Base-by-base conservation (phyloP, 306 rosid species). In the Begonia loranthoides region DNA sequence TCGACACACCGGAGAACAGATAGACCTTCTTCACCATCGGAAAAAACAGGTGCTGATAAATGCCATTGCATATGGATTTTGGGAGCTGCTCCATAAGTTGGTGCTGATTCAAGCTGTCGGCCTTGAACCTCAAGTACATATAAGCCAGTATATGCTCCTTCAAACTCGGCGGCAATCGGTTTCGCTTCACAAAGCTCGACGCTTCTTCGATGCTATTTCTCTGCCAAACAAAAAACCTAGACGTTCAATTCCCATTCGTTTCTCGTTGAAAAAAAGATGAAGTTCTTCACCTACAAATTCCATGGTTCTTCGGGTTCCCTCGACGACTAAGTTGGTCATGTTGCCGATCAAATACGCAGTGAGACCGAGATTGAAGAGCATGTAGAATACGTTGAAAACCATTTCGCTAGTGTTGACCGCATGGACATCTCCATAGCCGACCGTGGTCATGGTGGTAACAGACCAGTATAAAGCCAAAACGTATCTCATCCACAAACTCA, bases 321-420 rank as follows among this genome's bases (percentile, higher is more conserved):
- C 87, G 15, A 90, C 97, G 22, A 90, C 94, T 52, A 90, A 79
- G 67, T 85, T 82, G 3, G 97, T 90, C 95, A 90, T 90, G 85
- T 85, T 90, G 9, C 97, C 97, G n/a, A 90, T 90, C 53, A 90
- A 61, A 74, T 90, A 90, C 59, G 97, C 83, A n/a, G 94, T 85
- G 10, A 85, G 75, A 71, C 94, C 97, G 55, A 85, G 97, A 66
- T 90, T 85, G 65, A 85, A 82, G 63, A 90, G 85, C 97, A 90
- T 82, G 76, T 72, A 90, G 70, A 82, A 71, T 21, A 78, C 79
- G 33, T 83, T 90, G 81, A 85, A 90, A 72, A 80, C 67, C 97
- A 75, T 90, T 60, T 90, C 97, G 24, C 56, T 13, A 48, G 90
- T 65, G 73, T 90, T 90, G 14, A 73, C 85, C 2, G 95, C 95